phyloP scores from a whole-genome alignment of 306 rosid genomes.

The Herpetospermum pedunculosum region DNA sequence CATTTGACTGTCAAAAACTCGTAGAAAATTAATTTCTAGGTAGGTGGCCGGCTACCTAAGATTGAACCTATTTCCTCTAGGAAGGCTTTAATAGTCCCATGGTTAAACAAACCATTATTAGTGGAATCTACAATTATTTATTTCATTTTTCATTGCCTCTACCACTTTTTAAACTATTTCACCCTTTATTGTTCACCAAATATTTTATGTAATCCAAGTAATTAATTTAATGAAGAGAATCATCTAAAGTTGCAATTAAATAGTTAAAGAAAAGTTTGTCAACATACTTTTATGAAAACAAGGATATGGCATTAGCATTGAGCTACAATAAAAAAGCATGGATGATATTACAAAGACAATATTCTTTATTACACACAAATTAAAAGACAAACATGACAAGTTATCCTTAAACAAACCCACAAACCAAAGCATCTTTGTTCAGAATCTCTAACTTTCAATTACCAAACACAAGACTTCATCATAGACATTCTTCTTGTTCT shows the following conservation, averaged over 20 bases:
- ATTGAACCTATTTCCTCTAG: too few species aligned
- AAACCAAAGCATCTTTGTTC: background rate
- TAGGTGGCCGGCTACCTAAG: too few species aligned
- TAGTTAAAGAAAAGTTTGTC: background rate
- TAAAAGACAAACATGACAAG: background rate
- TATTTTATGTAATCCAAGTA: background rate
- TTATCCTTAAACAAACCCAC: slow-evolving; percentile 3
- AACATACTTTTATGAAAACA: background rate
- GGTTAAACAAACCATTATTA: background rate
- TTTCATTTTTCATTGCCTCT: background rate
- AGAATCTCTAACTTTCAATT: background rate
- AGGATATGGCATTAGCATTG: background rate
- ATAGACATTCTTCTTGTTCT: slow-evolving; percentile 2
- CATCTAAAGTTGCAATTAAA: background rate
- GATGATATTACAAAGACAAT: background rate
- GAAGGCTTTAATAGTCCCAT: too few species aligned
- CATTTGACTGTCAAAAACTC: too few species aligned
- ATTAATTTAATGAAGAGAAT: background rate
- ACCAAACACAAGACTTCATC: background rate
- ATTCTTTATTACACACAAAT: background rate
- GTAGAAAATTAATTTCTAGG: too few species aligned
- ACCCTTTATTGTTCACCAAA: background rate
- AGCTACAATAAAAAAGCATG: background rate
- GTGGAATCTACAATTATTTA: background rate
- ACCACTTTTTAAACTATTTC: background rate